Conservation (phyloP, 1,284 basidiomycete genomes). For the Rhizoctonia solani region DNA sequence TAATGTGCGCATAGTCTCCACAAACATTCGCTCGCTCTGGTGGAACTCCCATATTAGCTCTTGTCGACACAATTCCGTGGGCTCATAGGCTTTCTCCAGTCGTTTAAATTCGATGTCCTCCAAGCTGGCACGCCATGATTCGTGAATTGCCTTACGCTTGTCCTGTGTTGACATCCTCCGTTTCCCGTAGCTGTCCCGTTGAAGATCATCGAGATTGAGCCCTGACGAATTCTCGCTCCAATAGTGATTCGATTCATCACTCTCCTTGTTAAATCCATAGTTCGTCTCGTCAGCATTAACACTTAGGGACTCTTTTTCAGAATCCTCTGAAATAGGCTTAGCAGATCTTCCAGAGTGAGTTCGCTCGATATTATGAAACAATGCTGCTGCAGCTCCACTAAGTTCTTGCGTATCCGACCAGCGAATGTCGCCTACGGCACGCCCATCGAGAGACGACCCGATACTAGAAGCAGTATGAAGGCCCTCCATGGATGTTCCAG, state of each 20-base stretch:
- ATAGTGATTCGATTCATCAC: no score
- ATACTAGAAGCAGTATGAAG: constrained; percentile 14
- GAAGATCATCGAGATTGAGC: no score
- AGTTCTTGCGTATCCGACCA: constrained; percentile 19
- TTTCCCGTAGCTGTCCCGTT: no score
- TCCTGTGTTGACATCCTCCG: constrained; percentile 16
- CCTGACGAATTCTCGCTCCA: no score
- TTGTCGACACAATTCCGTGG: constrained; percentile 63
- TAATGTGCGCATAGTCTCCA: constrained; percentile 64
- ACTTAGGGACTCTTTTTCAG: not conserved
- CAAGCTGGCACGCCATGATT: constrained; percentile 12
- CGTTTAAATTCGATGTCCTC: not conserved
- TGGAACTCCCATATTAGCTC: constrained; percentile 70
- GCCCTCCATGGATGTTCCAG: not conserved
- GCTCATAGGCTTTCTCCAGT: not conserved
- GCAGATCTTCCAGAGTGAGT: not conserved
- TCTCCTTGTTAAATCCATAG: no score
- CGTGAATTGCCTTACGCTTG: constrained; percentile 18
- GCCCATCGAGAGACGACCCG: constrained; percentile 18
- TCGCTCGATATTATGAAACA: constrained; percentile 12
- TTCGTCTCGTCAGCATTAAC: no score
- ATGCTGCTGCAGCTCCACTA: not conserved
- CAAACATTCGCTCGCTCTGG: constrained; percentile 69
- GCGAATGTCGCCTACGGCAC: constrained; percentile 9
- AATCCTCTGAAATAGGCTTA: not conserved